A percentile compares a stretch with the other conserved stretches of the same genome.
phyloP scores from a whole-genome alignment of 1,284 basidiomycete species.

The Cutaneotrichosporon mucoides region DNA sequence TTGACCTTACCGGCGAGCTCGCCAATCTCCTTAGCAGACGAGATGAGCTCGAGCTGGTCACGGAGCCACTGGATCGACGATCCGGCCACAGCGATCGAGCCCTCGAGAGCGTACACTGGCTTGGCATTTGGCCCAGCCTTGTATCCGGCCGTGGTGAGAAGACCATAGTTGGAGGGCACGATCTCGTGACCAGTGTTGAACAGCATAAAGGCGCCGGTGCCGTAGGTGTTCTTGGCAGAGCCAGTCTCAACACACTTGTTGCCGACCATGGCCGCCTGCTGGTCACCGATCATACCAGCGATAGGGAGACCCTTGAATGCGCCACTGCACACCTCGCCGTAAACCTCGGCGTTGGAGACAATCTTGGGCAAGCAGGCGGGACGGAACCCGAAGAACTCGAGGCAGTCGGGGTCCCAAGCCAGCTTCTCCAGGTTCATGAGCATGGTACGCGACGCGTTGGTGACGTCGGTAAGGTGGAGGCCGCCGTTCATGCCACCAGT shows the following conservation, averaged over 20 bases:
- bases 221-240: slow-evolving; percentile 90
- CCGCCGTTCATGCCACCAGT: slow-evolving; percentile 66
- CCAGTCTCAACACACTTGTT: slow-evolving; percentile 85
- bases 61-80: slow-evolving; percentile 93
- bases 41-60: slow-evolving; percentile 81
- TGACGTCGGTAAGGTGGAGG: slow-evolving; percentile 84
- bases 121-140: slow-evolving; percentile 73
- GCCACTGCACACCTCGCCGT: slow-evolving; percentile 62
- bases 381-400: slow-evolving; percentile 83
- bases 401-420: slow-evolving; percentile 74
- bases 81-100: slow-evolving; percentile 91
- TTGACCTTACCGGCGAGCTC: slow-evolving; percentile 70
- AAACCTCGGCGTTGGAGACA: slow-evolving; percentile 87
- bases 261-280: slow-evolving; percentile 94
- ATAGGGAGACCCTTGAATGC: slow-evolving; percentile 74
- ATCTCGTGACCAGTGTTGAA: slow-evolving; percentile 83
- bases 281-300: slow-evolving; percentile 90
- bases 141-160: slow-evolving; percentile 90
- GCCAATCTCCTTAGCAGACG: slow-evolving; percentile 80
- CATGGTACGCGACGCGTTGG: slow-evolving; percentile 93
- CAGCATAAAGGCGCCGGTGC: slow-evolving; percentile 91
- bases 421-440: slow-evolving; percentile 80
- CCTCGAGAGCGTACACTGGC: slow-evolving; percentile 89
- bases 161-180: slow-evolving; percentile 76
- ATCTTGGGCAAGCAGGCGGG: slow-evolving; percentile 76